phyloP scores from a whole-genome alignment of 768 basidiomycete genomes.

The Rhodosporidiobolus sp. region DNA sequence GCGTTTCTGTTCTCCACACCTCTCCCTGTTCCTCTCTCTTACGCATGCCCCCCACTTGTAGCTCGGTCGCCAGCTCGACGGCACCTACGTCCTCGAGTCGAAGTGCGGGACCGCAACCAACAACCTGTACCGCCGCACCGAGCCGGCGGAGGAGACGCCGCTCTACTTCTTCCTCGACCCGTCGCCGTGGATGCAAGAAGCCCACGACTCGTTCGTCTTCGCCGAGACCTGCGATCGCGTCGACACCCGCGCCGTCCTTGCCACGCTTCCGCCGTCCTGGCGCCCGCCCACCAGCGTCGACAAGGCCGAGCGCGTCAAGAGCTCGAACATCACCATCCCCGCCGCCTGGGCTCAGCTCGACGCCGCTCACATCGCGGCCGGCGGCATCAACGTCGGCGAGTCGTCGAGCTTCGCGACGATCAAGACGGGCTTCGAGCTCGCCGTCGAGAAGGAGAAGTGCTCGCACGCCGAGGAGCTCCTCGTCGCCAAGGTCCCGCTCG shows the following conservation, averaged over 20 bases:
- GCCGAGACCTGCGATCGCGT: slow-evolving; percentile 74
- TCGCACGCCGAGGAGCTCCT: slow-evolving; percentile 72
- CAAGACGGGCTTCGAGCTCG: slow-evolving; percentile 55
- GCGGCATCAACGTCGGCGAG: slow-evolving; percentile 18
- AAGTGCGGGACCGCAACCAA: slow-evolving; percentile 85
- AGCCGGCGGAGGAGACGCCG: slow-evolving; percentile 51
- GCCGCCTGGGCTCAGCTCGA: slow-evolving; percentile 11
- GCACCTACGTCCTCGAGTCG: slow-evolving; percentile 71
- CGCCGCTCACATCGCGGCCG: slow-evolving; percentile 37
- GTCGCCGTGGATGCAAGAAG: slow-evolving; percentile 67
- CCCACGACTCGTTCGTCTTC: slow-evolving; percentile 79
- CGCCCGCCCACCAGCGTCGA: slow-evolving; percentile 54
- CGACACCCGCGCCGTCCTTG: slow-evolving; percentile 72
- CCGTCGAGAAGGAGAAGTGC: slow-evolving; percentile 63
- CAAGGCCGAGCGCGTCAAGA: slow-evolving; percentile 55
- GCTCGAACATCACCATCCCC: slow-evolving; percentile 56
- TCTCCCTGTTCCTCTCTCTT: no score
- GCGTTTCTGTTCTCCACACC: neutral
- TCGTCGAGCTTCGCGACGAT: slow-evolving; percentile 67
- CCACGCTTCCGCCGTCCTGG: slow-evolving; percentile 72
- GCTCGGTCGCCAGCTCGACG: slow-evolving; percentile 78
- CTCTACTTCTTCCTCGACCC: slow-evolving; percentile 76
- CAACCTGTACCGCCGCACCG: slow-evolving; percentile 68
- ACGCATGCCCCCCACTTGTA: neutral
- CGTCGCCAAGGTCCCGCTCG: slow-evolving; percentile 68